phyloP scores from a whole-genome alignment of 2,329 filamentous ascomycete species.

The Cladophialophora chaetospira region DNA sequence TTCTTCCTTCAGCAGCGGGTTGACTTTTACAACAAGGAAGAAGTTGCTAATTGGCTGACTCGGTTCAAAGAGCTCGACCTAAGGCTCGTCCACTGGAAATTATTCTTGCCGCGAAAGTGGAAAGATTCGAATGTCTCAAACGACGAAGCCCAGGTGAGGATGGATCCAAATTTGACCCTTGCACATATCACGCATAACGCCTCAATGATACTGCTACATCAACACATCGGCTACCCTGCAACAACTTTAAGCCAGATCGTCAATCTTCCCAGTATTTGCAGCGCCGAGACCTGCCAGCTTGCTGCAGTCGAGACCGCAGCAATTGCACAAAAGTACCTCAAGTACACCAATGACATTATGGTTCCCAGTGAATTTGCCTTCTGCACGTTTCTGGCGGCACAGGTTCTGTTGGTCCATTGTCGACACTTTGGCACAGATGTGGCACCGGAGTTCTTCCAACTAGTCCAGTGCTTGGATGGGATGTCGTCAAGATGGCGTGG shows the following conservation, averaged over 20 bases:
- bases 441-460: no score
- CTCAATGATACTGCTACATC: constrained; percentile 54
- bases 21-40: neutral
- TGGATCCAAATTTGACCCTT: constrained; percentile 55
- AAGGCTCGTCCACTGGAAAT: neutral
- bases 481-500: no score
- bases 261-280: constrained; percentile 48
- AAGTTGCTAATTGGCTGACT: neutral
- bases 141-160: constrained; percentile 23
- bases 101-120: neutral
- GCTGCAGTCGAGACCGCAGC: constrained; percentile 51
- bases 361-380: constrained; percentile 36
- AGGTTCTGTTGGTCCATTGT: constrained; percentile 48
- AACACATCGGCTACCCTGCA: constrained; percentile 44
- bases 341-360: constrained; percentile 30
- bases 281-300: constrained; percentile 52
- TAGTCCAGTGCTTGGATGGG: no score
- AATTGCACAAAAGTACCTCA: constrained; percentile 51
- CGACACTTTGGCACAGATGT: no score
- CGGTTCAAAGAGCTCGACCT: neutral
- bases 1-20: neutral
- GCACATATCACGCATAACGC: constrained; percentile 55
- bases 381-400: constrained; percentile 50
- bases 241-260: constrained; percentile 36
- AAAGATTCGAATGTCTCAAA: neutral